phyloP scores from a whole-genome alignment of 2,329 filamentous ascomycete species.

The Fusarium nurragi region DNA sequence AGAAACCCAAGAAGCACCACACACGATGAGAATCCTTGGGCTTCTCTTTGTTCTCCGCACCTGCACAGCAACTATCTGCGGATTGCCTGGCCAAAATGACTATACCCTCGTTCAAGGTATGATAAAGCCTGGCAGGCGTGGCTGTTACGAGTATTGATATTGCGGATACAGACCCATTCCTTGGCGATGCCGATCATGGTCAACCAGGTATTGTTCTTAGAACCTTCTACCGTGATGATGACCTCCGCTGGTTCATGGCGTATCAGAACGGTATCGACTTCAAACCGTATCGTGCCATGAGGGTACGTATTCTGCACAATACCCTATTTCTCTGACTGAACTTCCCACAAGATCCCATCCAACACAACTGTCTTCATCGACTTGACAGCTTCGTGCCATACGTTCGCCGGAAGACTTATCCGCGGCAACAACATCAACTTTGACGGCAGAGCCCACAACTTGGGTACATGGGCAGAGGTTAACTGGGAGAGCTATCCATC shows the following conservation, averaged over 20 bases:
- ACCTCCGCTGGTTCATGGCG: conserved; percentile 32
- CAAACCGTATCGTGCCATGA: conserved; percentile 37
- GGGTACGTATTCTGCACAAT: not conserved
- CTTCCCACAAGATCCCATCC: conserved; percentile 5
- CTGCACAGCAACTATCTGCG: not conserved
- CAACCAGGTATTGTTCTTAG: conserved; percentile 28
- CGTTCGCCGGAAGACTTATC: conserved; percentile 32
- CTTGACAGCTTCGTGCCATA: conserved; percentile 11
- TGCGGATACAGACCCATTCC: conserved; percentile 22
- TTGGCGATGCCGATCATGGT: conserved; percentile 24
- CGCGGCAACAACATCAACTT: conserved; percentile 26
- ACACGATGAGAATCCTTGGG: not conserved
- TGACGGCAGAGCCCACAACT: conserved; percentile 23
- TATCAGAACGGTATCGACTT: conserved; percentile 36
- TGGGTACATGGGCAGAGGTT: conserved; percentile 35
- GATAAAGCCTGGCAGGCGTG: not conserved
- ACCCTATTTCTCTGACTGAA: accelerated
- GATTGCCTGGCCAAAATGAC: conserved; percentile 1
- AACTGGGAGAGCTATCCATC: conserved; percentile 32
- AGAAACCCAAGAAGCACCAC: not conserved
- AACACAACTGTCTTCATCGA: conserved; percentile 34
- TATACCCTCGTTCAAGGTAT: conserved; percentile 30
- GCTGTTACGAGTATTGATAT: not conserved
- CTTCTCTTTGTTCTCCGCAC: not conserved
- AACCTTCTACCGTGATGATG: conserved; percentile 3